Base-by-base conservation (phyloP, 2,329 filamentous ascomycete genomes). In the Myriosclerotinia scirpicola region DNA sequence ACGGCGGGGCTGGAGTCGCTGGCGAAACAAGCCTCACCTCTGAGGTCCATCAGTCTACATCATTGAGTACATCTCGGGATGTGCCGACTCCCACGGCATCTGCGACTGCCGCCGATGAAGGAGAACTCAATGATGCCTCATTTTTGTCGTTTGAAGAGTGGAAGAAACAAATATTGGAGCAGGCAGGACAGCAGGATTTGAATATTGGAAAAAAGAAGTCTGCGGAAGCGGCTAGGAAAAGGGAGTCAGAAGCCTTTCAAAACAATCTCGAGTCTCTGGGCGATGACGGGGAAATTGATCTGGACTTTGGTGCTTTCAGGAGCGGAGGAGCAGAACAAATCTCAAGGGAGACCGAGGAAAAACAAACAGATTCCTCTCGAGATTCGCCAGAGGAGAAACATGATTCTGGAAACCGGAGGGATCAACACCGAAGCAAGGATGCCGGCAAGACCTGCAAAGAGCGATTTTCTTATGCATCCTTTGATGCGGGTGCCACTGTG, bases 131-230 rank as follows among this genome's bases (percentile, higher is more conserved):
- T 42, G 90, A 91, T 71, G 85, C 89, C 55, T 89, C 93, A 8
- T 98, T 98, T 77, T 87, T 98, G 73, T 97, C 95, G 0, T 99
- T 99, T 73, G 95, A 98, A 76, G 94, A 98, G 74, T 99, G 95
- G 95, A 98, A 97, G 80, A 92, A 90, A 75, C 90, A 93, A 81
- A 97, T 96, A 80, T 81, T 98, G 22, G 91, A 89, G 62, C 91
- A 92, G 75, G 89, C 87, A 4, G 94, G 92, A 15, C 94, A 97
- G 75, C 92, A 81, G 75, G 90, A 79, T 71, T 91, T 84, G 78
- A 88, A 84, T 78, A 83, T 84, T 75, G 90, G 80, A 76, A 86
- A 82, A 71, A 83, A 74, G 77, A 85, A 76, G 74, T 80, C 75
- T 70, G 80, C 76, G 8, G 70, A 67, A n/a, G 75, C 79, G 75